Percentiles rank a stretch among this genome's conserved stretches.
phyloP scores from a whole-genome alignment of 331 rosid genomes.

The Quercus tomentella region DNA sequence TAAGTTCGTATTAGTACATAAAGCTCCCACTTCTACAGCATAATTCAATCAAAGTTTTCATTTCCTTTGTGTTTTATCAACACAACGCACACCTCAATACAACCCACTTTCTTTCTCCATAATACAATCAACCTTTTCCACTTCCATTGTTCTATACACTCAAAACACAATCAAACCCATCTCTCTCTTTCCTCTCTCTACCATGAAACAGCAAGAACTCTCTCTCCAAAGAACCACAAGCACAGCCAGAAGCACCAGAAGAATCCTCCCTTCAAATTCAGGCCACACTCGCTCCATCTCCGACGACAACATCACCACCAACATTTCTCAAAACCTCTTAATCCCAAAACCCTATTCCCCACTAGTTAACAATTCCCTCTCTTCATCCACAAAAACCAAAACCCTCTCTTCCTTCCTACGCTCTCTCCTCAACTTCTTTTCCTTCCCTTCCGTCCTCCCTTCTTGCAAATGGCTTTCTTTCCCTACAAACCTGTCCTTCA shows the following conservation, averaged over 20 bases:
- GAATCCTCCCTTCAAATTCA: slow-evolving; percentile 43
- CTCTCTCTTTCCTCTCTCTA: not conserved
- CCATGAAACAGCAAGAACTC: slow-evolving; percentile 55
- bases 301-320: slow-evolving; percentile 5
- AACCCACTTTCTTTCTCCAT: not conserved
- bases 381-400: slow-evolving; percentile 22
- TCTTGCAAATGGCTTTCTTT: slow-evolving; percentile 74
- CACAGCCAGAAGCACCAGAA: slow-evolving; percentile 35
- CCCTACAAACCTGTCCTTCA: slow-evolving; percentile 46
- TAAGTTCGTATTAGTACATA: too few relatives aligned
- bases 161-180: not conserved
- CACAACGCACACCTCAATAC: too few relatives aligned
- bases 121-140: slow-evolving; percentile 1
- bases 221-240: slow-evolving; percentile 52
- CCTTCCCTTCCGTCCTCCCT: slow-evolving; percentile 54
- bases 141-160: too few relatives aligned
- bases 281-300: not conserved
- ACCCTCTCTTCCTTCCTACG: slow-evolving; percentile 55
- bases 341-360: slow-evolving; percentile 32
- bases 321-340: slow-evolving; percentile 45
- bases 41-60: too few relatives aligned
- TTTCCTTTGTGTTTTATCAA: too few relatives aligned
- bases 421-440: slow-evolving; percentile 58
- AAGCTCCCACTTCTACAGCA: too few relatives aligned
- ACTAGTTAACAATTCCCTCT: slow-evolving; percentile 8